Evolutionary conservation across 2,329 filamentous ascomycete species (phyloP), one percentile per base, ranked within the genome.

Genomic region (Aspergillus costaricaensis): DNA sequence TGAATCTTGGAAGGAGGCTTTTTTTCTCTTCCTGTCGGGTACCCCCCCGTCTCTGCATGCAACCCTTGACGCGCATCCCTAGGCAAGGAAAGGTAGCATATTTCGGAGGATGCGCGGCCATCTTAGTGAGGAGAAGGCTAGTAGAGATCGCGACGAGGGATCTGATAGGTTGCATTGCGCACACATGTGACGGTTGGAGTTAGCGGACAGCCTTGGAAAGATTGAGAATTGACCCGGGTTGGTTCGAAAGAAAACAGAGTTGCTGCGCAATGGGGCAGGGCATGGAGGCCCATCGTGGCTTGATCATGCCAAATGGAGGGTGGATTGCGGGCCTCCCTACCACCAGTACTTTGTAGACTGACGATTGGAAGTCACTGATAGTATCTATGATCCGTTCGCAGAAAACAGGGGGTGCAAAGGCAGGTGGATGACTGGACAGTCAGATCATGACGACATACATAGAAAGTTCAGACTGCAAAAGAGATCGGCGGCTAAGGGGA

Each of bases 401-500:
- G 25, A 17, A 50, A 30, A 50, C 15, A 30, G 47, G 25, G 15
- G 12, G 15, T 6, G 5, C 21, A 23, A n/a, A 10, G 8, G 39
- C 15, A 19, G 10, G 17, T n/a, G 39, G 44, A 23, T 3, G 19
- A 44, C 10, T 30, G 25, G 7, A 17, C 25, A 50, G 25, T 12
- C 25, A 2, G 15, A 32, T 6, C 25, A 32, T 50, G 47, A 32
- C 25, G 47, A 50, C 4, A 30, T 23, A 23, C 15, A 10, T 36
- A 15, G 32, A 36, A 36, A 30, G 25, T 32, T 32, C 25, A 30
- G 25, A 50, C 47, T 12, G 21, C 36, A 8, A n/a, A 30, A 55
- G 38, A 25, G 57, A 59, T 59, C 57, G 51, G 57, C 57, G 14
- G 51, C 57, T 55, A 59, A 30, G 53, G n/a, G 41, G 30, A 55